A percentile compares a stretch with the other conserved stretches of the same genome.
Conservation (phyloP, 352 stramenopile species). For the Phytophthora pluvialis region DNA sequence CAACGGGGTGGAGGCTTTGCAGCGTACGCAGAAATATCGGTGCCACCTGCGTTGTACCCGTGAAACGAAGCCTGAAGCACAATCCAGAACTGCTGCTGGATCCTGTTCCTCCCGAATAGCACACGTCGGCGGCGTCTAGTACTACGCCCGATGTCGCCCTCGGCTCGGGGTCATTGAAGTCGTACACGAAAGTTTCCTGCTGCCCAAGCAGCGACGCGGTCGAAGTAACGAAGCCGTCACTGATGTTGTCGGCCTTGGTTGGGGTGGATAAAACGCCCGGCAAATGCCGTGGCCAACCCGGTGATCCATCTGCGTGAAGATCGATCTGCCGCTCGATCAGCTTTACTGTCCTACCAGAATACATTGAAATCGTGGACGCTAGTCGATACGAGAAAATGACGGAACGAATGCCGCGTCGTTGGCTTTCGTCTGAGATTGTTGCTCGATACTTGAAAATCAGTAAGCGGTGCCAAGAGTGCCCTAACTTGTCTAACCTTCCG, state of each 20-base stretch:
- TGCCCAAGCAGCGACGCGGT: not conserved
- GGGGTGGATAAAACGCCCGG: slow-evolving; percentile 7
- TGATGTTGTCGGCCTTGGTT: not conserved
- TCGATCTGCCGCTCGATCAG: slow-evolving; percentile 25
- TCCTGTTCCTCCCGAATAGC: not conserved
- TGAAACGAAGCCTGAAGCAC: slow-evolving; percentile 21
- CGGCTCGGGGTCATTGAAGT: slow-evolving; percentile 11
- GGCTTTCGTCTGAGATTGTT: slow-evolving; percentile 30
- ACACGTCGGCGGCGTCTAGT: slow-evolving; percentile 1
- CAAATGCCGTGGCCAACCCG: slow-evolving; percentile 18
- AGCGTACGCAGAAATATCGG: slow-evolving; percentile 26
- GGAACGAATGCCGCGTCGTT: slow-evolving; percentile 23
- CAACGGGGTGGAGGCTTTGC: slow-evolving; percentile 2
- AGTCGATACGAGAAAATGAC: slow-evolving; percentile 29
- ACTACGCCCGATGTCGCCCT: slow-evolving; percentile 4
- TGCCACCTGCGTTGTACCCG: not conserved
- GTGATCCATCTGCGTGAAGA: slow-evolving; percentile 23
- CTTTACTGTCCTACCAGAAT: slow-evolving; percentile 13
- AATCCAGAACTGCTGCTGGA: slow-evolving; percentile 4
- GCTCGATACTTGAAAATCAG: slow-evolving; percentile 17
- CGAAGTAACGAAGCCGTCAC: slow-evolving; percentile 14
- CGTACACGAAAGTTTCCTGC: slow-evolving; percentile 2
- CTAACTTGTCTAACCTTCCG: not conserved
- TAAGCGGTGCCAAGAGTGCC: slow-evolving; percentile 5
- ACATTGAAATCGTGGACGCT: slow-evolving; percentile 16